Base-by-base conservation (phyloP, 352 stramenopile species). In the Elongisporangium undulatum region DNA sequence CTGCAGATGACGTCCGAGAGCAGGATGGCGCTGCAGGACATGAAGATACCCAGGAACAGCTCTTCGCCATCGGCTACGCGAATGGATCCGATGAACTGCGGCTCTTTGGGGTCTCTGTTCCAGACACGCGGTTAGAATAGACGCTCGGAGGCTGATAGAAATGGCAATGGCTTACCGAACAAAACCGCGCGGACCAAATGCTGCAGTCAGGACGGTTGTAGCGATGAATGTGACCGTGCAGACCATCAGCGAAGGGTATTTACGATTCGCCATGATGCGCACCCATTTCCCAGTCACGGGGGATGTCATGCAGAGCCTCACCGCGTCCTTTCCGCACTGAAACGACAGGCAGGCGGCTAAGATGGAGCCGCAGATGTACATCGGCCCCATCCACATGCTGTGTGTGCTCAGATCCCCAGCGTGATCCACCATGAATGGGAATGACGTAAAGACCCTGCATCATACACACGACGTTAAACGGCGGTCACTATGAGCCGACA, bases 341-440 rank as follows among this genome's bases (percentile, higher is more conserved):
- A 95, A 95, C 22, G 56, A 80, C 4, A 65, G 45, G 26, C 81
- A 95, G 0, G 75, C 82, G 26, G 64, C 69, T 2, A 78, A 4
- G 50, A 90, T 70, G 4, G 84, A 85, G 6, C 17, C 59, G 29
- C 69, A 74, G 8, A 95, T 79, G 65, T 95, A 95, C 2, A 91
- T 34, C 13, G 74, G 73, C 1, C 84, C 86, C 0, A 64, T 59
- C 8, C 75, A 48, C 21, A 80, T 54, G 49, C 58, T 80, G 6
- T 49, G 29, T 1, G 62, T 58, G 52, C 79, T 90, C 9, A 95
- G 72, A 50, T 93, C 86, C 2, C 86, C 82, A 1, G 86, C 86
- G 54, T 95, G 86, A 62, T 95, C 86, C 5, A 77, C 80, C 86
- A 95, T 95, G 71, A 90, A 95, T 57, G 84, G 86, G 56, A 88